These are phyloP conservation scores for Hymenochaete sp. DNA, from an alignment of 1,284 basidiomycete species.

Conservation along the genomic window DNA sequence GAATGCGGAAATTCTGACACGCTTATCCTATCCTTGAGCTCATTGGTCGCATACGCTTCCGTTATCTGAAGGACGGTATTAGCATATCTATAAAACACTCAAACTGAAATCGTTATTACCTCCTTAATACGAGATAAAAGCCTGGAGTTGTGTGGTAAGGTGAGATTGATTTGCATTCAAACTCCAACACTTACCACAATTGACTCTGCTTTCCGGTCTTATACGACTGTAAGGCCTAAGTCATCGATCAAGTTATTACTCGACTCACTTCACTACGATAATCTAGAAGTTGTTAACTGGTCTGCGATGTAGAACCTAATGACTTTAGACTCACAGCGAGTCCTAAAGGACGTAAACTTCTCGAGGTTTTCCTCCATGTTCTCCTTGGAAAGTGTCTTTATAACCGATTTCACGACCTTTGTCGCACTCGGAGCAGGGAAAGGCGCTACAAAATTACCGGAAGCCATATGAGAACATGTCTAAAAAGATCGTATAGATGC, in stretches of 20 bases:
- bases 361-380: slow-evolving; percentile 62
- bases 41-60: slow-evolving; percentile 44
- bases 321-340: slow-evolving; percentile 43
- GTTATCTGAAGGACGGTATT: slow-evolving; percentile 47
- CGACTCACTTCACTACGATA: slow-evolving; percentile 63
- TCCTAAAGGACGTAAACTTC: slow-evolving; percentile 69
- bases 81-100: neutral
- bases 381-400: slow-evolving; percentile 57
- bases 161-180: too few species aligned
- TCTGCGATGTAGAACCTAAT: neutral
- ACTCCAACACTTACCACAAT: slow-evolving; percentile 71
- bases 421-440: slow-evolving; percentile 54
- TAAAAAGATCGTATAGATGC: neutral
- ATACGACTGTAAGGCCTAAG: slow-evolving; percentile 14
- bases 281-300: slow-evolving; percentile 34
- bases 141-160: too few species aligned
- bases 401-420: slow-evolving; percentile 47
- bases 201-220: slow-evolving; percentile 77
- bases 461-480: too few species aligned
- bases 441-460: slow-evolving; percentile 29
- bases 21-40: slow-evolving; percentile 49
- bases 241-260: neutral
- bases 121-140: too few species aligned
- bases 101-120: neutral
- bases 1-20: slow-evolving; percentile 78